Base-by-base conservation (phyloP, 2,329 filamentous ascomycete species). In the Monosporascus sp. region DNA sequence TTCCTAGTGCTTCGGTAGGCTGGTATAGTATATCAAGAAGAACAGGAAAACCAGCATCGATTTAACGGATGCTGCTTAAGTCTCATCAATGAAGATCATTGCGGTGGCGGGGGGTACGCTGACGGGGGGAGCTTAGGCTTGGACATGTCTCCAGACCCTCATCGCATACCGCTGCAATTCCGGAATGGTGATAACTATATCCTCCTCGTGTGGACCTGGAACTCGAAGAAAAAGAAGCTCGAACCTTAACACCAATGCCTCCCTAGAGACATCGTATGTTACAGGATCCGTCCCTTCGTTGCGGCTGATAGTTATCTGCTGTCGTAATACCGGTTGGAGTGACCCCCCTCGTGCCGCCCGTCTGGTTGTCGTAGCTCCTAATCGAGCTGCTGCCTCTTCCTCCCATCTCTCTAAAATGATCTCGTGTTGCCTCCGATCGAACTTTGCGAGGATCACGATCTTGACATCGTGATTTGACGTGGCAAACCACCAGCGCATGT, bases 21-120 rank as follows among this genome's bases (percentile, higher is more conserved):
- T 88, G 1, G 87, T 85, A 61, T 93, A 95, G 65, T 96, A 91
- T 27, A 96, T 94, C 36, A 95, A 73, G 17, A 92, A 71, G 67
- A 96, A 96, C 2, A 96, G 76, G n/a, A 89, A 71, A 7, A 93
- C 76, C 8, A 95, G 75, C 19, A 91, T 75, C 14, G 81, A 85
- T 19, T 94, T 85, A 49, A 89, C 91, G 1, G 83, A 84, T 1
- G 86, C 83, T 0, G 91, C 91, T 61, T 91, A 93, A 0, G 90
- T 78, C 27, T 87, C 87, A 66, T 95, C 89, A 24, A 95, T 90
- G 66, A 95, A 94, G 68, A 95, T 92, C 91, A 96, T 96, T 59
- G 88, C 90, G 2, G 80, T 79, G 0, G 87, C 88, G 24, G 90
- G 93, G 16, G 87, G 75, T n/a, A 94, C 62, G 7, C 89, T 85